These are phyloP conservation scores for Omphalea diandra DNA, from an alignment of 441 rosid genomes.

Conservation along the genomic window DNA sequence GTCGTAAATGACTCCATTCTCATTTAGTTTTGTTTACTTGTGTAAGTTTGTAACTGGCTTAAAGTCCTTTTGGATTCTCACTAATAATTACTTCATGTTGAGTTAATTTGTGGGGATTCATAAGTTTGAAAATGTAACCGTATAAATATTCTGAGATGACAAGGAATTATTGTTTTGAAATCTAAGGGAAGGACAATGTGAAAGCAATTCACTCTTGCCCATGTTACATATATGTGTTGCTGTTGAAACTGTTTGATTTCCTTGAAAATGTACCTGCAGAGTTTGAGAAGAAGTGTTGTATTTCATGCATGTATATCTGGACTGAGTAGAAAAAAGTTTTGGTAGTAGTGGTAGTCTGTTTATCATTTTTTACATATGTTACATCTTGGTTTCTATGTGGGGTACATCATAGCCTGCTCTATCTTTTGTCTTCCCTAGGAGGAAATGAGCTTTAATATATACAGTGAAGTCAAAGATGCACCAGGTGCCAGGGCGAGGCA, in stretches of 20 bases:
- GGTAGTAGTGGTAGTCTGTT: neutral
- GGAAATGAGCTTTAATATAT: too few species aligned
- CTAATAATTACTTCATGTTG: neutral
- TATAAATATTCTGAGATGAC: neutral
- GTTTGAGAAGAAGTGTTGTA: neutral
- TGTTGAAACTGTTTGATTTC: neutral
- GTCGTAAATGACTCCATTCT: neutral
- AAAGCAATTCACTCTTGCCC: neutral
- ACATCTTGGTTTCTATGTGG: neutral
- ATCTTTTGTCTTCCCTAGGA: too few species aligned
- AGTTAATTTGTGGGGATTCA: neutral
- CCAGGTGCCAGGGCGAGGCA: too few species aligned
- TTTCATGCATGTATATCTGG: neutral
- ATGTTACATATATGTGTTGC: neutral
- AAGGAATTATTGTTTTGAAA: neutral
- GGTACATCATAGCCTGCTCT: too few species aligned
- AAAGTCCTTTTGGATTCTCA: neutral
- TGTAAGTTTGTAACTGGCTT: neutral
- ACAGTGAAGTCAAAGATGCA: too few species aligned
- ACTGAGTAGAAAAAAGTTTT: neutral
- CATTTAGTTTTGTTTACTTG: neutral
- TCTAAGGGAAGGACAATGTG: neutral
- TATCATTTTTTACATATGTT: neutral
- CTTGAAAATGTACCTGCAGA: neutral
- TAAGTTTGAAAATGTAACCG: neutral